Conservation (phyloP, 1,284 basidiomycete genomes). For the Leucoagaricus sp. region DNA sequence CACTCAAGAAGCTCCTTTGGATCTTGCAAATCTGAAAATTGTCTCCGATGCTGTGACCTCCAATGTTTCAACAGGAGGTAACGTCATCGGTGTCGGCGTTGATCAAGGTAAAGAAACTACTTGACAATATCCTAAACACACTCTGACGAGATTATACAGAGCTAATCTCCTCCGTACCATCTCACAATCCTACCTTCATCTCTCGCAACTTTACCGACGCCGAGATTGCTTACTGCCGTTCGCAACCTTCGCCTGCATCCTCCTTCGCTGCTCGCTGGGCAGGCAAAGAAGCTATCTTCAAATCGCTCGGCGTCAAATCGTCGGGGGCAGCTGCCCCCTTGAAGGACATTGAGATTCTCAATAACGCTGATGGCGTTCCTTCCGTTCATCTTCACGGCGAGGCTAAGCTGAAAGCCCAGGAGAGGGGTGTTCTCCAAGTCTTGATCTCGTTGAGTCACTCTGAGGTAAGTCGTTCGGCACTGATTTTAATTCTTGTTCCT, state of each 20-base stretch:
- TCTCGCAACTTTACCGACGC: conserved; percentile 91
- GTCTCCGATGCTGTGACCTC: conserved; percentile 55
- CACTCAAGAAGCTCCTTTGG: conserved; percentile 50
- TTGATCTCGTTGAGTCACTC: conserved; percentile 92
- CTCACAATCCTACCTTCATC: conserved; percentile 88
- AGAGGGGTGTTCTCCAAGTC: conserved; percentile 76
- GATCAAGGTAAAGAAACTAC: conserved; percentile 66
- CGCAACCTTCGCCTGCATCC: conserved; percentile 85
- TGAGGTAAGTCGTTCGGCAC: conserved; percentile 56
- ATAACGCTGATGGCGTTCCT: conserved; percentile 69
- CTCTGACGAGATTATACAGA: conserved; percentile 48
- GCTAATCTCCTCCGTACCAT: conserved; percentile 91
- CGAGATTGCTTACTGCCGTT: conserved; percentile 85
- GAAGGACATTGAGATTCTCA: conserved; percentile 96
- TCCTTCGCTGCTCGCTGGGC: conserved; percentile 98
- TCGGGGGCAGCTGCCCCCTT: conserved; percentile 92
- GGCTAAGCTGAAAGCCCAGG: conserved; percentile 72
- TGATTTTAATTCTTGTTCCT: neutral
- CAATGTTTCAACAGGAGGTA: conserved; percentile 30
- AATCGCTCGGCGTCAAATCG: conserved; percentile 89
- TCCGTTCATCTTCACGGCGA: conserved; percentile 83
- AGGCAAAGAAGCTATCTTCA: conserved; percentile 98
- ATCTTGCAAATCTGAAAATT: conserved; percentile 70
- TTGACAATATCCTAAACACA: neutral
- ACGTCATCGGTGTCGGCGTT: conserved; percentile 76